Evolutionary conservation across 192 early-diverging fungal species (phyloP), one percentile per base, ranked within the genome.

Genomic region (Umbelopsis sp.): DNA sequence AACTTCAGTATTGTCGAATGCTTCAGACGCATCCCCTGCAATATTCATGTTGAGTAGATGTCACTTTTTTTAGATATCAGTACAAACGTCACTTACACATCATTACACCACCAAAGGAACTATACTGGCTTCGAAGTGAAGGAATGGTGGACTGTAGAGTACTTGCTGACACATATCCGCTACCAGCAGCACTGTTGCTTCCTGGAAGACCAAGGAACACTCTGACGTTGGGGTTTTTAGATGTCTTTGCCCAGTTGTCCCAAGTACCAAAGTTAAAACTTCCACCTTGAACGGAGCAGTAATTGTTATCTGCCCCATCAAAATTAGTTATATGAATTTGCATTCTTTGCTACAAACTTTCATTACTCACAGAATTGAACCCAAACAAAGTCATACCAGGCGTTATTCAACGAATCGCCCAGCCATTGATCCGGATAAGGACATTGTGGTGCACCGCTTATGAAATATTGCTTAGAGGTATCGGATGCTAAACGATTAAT

Each of bases 301-400:
- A 43, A 38, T 78, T 78, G 49, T 78, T 78, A 36, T 78, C 56
- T 62, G 14, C 1, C 49, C 78, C 77, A 68, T 81, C 80, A 32
- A 31, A 56, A 8, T 17, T 0, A 89, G 29, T 74, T 80, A 45
- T 81, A 71, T 21, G 85, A 77, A 26, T 54, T 11, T 29, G 26
- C 14, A 26, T 25, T 24, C 6, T 67, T 16, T 54, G 21, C 10
- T 0, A 0, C 4, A 17, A 16, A 7, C 25, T 83, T 77, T 56
- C 88, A 91, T 69, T 90, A 90, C 80, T 91, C 89, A 80, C 89
- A 93, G 69, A 91, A 93, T 77, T 93, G 92, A 1, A 93, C 87
- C 84, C 87, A 90, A 0, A 93, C 81, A 88, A 91, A 83, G 66
- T 91, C 89, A 7, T 88, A 76, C 62, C 86, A 89, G 3, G 90